Evolutionary conservation across 176 grass and related monocot genomes (phyloP).

Genomic region (Zizania latifolia): DNA sequence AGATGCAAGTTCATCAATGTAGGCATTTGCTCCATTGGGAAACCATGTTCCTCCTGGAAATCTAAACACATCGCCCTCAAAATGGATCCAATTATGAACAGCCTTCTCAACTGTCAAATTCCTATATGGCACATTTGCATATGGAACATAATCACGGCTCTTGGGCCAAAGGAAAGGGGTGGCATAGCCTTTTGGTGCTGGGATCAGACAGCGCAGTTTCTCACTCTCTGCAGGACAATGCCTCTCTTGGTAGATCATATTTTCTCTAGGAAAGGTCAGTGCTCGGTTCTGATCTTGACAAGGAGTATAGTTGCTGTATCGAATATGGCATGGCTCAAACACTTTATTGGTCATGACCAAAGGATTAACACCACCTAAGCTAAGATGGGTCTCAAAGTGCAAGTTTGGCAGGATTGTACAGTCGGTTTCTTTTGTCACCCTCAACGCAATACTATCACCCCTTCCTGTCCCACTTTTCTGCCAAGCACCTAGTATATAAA

Average conservation of each 20-base stretch:
- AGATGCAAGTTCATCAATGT: slow-evolving; percentile 72
- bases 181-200: slow-evolving; percentile 71
- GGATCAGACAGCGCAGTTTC: slow-evolving; percentile 71
- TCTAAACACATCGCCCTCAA: slow-evolving; percentile 66
- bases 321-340: slow-evolving; percentile 58
- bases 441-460: slow-evolving; percentile 65
- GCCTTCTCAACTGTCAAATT: slow-evolving; percentile 60
- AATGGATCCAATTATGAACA: slow-evolving; percentile 72
- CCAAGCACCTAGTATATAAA: slow-evolving; percentile 80
- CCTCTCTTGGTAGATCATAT: slow-evolving; percentile 73
- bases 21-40: slow-evolving; percentile 60
- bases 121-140: slow-evolving; percentile 69
- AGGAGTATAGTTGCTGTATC: slow-evolving; percentile 66
- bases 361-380: slow-evolving; percentile 28
- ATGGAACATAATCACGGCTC: slow-evolving; percentile 73
- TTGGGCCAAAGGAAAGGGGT: slow-evolving; percentile 76
- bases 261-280: slow-evolving; percentile 64
- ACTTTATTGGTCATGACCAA: slow-evolving; percentile 43
- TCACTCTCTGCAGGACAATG: slow-evolving; percentile 61
- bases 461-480: slow-evolving; percentile 75
- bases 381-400: slow-evolving; percentile 82
- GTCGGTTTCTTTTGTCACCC: slow-evolving; percentile 57
- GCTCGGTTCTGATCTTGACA: slow-evolving; percentile 69
- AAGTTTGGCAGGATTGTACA: slow-evolving; percentile 71
- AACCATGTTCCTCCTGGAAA: slow-evolving; percentile 79